Conservation (phyloP, 192 early-diverging fungal species). For the Coemansia sp. region DNA sequence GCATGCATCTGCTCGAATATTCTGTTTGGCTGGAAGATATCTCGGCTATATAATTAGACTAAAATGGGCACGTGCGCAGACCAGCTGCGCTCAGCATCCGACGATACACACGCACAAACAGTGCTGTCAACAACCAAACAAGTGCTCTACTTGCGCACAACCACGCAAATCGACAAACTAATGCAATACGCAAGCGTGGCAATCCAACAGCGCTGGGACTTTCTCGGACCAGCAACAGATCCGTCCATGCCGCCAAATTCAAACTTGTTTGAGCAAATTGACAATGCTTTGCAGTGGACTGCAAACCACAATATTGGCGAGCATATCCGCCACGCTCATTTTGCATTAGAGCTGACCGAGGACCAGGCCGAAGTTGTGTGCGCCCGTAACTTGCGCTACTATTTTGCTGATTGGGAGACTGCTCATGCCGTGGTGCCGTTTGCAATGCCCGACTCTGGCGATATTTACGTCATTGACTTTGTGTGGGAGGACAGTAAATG, state of each 20-base stretch:
- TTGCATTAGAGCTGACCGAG: slow-evolving; percentile 40
- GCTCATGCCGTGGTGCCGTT: slow-evolving; percentile 33
- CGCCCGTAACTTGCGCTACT: slow-evolving; percentile 14
- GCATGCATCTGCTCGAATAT: background rate
- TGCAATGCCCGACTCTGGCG: background rate
- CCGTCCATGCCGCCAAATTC: background rate
- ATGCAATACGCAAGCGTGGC: slow-evolving; percentile 19
- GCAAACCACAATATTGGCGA: slow-evolving; percentile 14
- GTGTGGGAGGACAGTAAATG: slow-evolving; percentile 23
- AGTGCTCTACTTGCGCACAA: slow-evolving; percentile 25
- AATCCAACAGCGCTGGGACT: slow-evolving; percentile 47
- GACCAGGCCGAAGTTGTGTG: slow-evolving; percentile 29
- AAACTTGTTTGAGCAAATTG: slow-evolving; percentile 16
- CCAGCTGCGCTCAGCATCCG: background rate
- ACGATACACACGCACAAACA: background rate
- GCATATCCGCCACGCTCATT: slow-evolving; percentile 34
- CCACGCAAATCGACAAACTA: slow-evolving; percentile 43
- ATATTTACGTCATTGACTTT: slow-evolving; percentile 17
- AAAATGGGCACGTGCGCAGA: slow-evolving; percentile 1
- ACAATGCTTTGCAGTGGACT: slow-evolving; percentile 21
- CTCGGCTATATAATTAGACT: background rate
- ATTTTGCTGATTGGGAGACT: slow-evolving; percentile 1
- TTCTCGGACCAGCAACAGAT: slow-evolving; percentile 25
- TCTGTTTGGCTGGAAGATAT: background rate
- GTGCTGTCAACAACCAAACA: slow-evolving; percentile 15